Evolutionary conservation across 2,329 filamentous ascomycete genomes (phyloP).

Genomic region (Aureobasidium mangrovei): DNA sequence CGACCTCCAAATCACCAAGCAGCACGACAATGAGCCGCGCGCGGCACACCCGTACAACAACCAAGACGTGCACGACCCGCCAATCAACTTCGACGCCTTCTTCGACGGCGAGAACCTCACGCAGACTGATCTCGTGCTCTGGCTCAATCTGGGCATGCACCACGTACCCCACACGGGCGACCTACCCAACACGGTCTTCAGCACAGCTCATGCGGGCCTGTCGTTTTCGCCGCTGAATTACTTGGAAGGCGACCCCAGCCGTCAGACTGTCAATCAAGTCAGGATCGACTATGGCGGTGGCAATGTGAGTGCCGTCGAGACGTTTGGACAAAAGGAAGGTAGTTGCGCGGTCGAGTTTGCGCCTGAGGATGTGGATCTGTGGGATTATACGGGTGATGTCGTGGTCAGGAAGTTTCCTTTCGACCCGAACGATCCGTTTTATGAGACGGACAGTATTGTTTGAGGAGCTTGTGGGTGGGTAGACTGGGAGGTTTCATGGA

Average conservation of each 20-base stretch:
- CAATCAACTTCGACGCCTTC: slow-evolving; percentile 37
- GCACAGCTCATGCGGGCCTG: slow-evolving; percentile 38
- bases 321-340: slow-evolving; percentile 27
- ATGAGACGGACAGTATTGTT: slow-evolving; percentile 14
- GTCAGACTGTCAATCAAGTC: slow-evolving; percentile 34
- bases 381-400: slow-evolving; percentile 27
- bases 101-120: slow-evolving; percentile 36
- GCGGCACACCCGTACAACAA: slow-evolving; percentile 30
- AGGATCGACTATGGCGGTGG: slow-evolving; percentile 32
- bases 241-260: slow-evolving; percentile 32
- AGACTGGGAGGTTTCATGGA: not conserved
- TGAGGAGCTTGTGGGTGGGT: not conserved
- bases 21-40: slow-evolving; percentile 39
- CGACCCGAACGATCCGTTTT: slow-evolving; percentile 28
- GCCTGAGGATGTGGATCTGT: slow-evolving; percentile 22
- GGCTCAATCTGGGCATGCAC: slow-evolving; percentile 50
- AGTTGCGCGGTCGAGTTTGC: slow-evolving; percentile 25
- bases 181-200: slow-evolving; percentile 46
- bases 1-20: slow-evolving; percentile 35
- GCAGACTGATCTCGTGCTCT: slow-evolving; percentile 43
- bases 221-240: slow-evolving; percentile 41
- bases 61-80: slow-evolving; percentile 32
- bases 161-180: slow-evolving; percentile 48
- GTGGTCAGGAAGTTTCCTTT: slow-evolving; percentile 33
- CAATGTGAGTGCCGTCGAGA: slow-evolving; percentile 22